These are phyloP conservation scores for Phialophora verrucosa DNA, from an alignment of 2,329 filamentous ascomycete genomes.

Conservation along the genomic window DNA sequence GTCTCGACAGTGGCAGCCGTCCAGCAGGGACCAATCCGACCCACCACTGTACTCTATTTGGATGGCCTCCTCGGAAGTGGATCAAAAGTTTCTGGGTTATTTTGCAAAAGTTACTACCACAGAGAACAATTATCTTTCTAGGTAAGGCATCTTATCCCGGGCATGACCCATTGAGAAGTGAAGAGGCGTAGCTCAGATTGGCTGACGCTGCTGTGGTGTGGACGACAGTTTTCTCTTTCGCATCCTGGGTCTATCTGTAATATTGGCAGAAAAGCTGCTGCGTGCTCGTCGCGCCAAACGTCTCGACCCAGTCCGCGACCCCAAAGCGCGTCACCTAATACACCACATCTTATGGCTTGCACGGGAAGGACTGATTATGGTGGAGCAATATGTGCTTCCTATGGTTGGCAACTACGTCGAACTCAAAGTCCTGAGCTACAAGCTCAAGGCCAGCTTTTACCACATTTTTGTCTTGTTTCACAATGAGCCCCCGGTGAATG, in stretches of 20 bases:
- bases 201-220: constrained; percentile 20
- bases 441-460: constrained; percentile 91
- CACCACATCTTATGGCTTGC: constrained; percentile 95
- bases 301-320: constrained; percentile 77
- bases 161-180: background rate
- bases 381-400: constrained; percentile 85
- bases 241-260: constrained; percentile 85
- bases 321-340: constrained; percentile 76
- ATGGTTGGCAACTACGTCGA: constrained; percentile 79
- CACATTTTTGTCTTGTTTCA: constrained; percentile 97
- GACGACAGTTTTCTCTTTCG: constrained; percentile 73
- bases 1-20: constrained; percentile 40
- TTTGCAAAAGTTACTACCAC: constrained; percentile 80
- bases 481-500: constrained; percentile 79
- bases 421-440: constrained; percentile 87
- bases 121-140: constrained; percentile 78
- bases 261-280: constrained; percentile 82
- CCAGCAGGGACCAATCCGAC: constrained; percentile 37
- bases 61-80: constrained; percentile 97
- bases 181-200: background rate
- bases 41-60: constrained; percentile 47
- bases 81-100: constrained; percentile 93
- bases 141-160: constrained; percentile 41
- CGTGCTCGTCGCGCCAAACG: constrained; percentile 81
- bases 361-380: constrained; percentile 83